phyloP scores from a whole-genome alignment of 768 basidiomycete species.

The Candolleomyces aberdarensis region DNA sequence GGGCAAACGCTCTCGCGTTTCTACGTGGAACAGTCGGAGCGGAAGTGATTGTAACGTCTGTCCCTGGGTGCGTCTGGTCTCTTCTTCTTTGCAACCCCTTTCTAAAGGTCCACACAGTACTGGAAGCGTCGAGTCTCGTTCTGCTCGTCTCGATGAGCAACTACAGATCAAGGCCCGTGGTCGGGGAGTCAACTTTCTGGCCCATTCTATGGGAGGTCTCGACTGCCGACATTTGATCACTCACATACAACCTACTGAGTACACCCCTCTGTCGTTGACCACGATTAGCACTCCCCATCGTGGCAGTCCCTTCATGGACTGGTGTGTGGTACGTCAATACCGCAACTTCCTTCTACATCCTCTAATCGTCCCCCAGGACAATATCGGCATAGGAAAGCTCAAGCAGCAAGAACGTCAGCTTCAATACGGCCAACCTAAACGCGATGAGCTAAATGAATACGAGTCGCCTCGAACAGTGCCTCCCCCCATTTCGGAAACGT shows the following conservation, averaged over 20 bases:
- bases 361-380: slow-evolving; percentile 46
- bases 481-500: not conserved
- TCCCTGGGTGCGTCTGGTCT: slow-evolving; percentile 71
- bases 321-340: slow-evolving; percentile 74
- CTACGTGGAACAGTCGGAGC: slow-evolving; percentile 81
- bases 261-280: slow-evolving; percentile 84
- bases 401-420: slow-evolving; percentile 37
- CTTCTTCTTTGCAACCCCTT: not conserved
- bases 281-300: slow-evolving; percentile 92
- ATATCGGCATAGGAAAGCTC: slow-evolving; percentile 85
- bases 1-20: slow-evolving; percentile 83
- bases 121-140: slow-evolving; percentile 82
- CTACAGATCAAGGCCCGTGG: slow-evolving; percentile 65
- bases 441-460: not conserved
- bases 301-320: slow-evolving; percentile 98
- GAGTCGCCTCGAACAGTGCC: not conserved
- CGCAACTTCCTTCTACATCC: not conserved
- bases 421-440: slow-evolving; percentile 6
- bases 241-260: slow-evolving; percentile 76
- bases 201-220: slow-evolving; percentile 97
- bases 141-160: slow-evolving; percentile 69
- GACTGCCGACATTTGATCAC: slow-evolving; percentile 93
- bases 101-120: slow-evolving; percentile 52
- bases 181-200: slow-evolving; percentile 87
- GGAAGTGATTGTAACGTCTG: slow-evolving; percentile 93